phyloP scores from a whole-genome alignment of 2,329 filamentous ascomycete species.

The Alternaria sp. region DNA sequence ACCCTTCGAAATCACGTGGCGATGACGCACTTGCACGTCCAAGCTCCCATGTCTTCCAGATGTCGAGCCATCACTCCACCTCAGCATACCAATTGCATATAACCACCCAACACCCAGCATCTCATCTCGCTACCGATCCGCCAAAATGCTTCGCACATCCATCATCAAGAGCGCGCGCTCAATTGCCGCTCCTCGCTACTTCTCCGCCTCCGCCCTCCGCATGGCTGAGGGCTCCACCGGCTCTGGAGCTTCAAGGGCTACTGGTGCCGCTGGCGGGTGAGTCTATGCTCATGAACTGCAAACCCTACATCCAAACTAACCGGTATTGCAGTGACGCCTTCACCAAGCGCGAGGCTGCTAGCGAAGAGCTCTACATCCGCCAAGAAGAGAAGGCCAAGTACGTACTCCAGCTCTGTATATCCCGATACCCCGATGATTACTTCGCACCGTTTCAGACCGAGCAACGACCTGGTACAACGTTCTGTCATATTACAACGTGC shows the following conservation, averaged over 20 bases:
- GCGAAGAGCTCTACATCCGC: constrained; percentile 83
- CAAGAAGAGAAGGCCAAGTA: constrained; percentile 88
- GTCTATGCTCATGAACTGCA: constrained; percentile 10
- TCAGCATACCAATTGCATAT: constrained; percentile 22
- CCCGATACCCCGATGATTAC: constrained; percentile 1
- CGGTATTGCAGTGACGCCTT: constrained; percentile 76
- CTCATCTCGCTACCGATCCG: constrained; percentile 14
- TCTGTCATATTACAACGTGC: constrained; percentile 18
- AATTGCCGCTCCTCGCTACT: constrained; percentile 47
- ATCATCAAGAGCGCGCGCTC: constrained; percentile 51
- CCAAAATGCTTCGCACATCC: constrained; percentile 47
- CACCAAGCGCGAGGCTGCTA: constrained; percentile 87
- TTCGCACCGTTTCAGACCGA: neutral
- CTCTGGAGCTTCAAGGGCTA: constrained; percentile 50
- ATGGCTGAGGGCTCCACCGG: constrained; percentile 57
- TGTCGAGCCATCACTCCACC: constrained; percentile 33
- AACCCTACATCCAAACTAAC: constrained; percentile 9
- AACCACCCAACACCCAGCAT: constrained; percentile 16
- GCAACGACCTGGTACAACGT: neutral
- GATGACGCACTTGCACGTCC: constrained; percentile 32
- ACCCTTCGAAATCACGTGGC: constrained; percentile 16
- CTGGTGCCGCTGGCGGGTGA: constrained; percentile 48
- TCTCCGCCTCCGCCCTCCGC: constrained; percentile 52
- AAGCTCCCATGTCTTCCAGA: constrained; percentile 20
- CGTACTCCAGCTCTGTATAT: constrained; percentile 14